Evolutionary conservation across 768 basidiomycete species (phyloP), one percentile per base, ranked within the genome.

Genomic region (Paxillus ammoniavirescens): DNA sequence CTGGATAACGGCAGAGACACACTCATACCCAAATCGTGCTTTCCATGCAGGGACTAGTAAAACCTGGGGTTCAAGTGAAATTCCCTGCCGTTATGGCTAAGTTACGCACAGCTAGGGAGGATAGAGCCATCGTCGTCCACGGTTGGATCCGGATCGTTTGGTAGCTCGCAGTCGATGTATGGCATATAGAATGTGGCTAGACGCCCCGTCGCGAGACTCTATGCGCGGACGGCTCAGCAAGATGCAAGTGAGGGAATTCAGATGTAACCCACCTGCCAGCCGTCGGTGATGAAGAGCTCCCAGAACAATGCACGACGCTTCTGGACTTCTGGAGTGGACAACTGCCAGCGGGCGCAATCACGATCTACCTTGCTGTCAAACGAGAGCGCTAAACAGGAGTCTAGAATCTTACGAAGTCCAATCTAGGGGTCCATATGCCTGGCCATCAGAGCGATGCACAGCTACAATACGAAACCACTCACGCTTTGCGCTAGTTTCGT

Each of bases 241-340:
- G 26, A 38, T 14, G 15, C 42, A 40, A 38, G 15, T 37, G 33
- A n/a, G 21, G 21, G 37, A 36, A 28, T 49, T 18, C 14, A 42
- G 53, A n/a, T 13, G 30, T 1, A 21, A 60, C 76, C 14, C 54
- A 85, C 87, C 77, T 86, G 84, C 84, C 86, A 88, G 55, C 82
- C 82, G 64, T 88, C 86, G 0, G 86, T 84, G 57, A 87, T 83
- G 59, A 86, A 87, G 28, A 88, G 55, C 55, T 89, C 86, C 87
- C 87, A 88, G 60, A 88, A 88, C 21, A 88, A 65, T 1, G 82
- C 79, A 30, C 86, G 78, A 4, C 87, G 79, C 65, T 87, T 87
- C 70, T 89, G 85, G 5, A 87, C 83, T 61, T 86, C 86, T 1
- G 77, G 73, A 3, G 77, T 76, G 5, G 79, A 58, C 17, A 89